Conservation (phyloP, 2,329 filamentous ascomycete genomes). For the Biscogniauxia marginata region DNA sequence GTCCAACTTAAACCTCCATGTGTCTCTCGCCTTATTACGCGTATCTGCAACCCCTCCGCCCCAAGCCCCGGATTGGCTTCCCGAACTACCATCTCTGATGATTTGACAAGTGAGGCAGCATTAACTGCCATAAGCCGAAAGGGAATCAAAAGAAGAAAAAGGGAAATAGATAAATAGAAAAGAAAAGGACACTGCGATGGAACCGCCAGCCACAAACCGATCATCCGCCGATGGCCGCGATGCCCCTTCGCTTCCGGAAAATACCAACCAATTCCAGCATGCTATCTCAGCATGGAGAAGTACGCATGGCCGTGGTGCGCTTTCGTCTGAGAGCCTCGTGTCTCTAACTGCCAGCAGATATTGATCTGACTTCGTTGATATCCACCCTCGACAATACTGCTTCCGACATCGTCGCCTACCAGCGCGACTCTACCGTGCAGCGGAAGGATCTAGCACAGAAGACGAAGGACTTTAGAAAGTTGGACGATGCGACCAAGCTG, state of each 20-base stretch:
- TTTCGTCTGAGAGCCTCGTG: slow-evolving; percentile 5
- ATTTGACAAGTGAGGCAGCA: slow-evolving; percentile 21
- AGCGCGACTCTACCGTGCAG: slow-evolving; percentile 92
- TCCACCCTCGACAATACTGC: slow-evolving; percentile 87
- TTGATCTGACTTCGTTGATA: slow-evolving; percentile 82
- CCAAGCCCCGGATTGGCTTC: slow-evolving; percentile 1
- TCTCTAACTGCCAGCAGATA: slow-evolving; percentile 53
- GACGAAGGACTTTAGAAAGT: slow-evolving; percentile 95
- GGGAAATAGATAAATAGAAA: background rate
- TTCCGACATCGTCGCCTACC: slow-evolving; percentile 91
- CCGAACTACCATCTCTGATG: slow-evolving; percentile 19
- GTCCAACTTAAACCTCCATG: no score
- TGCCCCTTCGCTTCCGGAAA: slow-evolving; percentile 41
- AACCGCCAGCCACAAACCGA: slow-evolving; percentile 25
- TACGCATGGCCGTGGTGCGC: slow-evolving; percentile 41
- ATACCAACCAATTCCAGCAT: slow-evolving; percentile 91
- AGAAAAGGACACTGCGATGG: slow-evolving; percentile 21
- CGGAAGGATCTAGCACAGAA: slow-evolving; percentile 98
- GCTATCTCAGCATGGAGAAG: slow-evolving; percentile 96
- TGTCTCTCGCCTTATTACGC: background rate
- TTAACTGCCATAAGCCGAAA: slow-evolving; percentile 13
- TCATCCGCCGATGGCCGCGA: slow-evolving; percentile 21
- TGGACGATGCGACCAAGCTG: slow-evolving; percentile 82
- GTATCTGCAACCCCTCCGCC: background rate
- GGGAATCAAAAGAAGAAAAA: no score